Base-by-base conservation (phyloP, 805 yeast genomes). In the Dipodascopsis tothii region DNA sequence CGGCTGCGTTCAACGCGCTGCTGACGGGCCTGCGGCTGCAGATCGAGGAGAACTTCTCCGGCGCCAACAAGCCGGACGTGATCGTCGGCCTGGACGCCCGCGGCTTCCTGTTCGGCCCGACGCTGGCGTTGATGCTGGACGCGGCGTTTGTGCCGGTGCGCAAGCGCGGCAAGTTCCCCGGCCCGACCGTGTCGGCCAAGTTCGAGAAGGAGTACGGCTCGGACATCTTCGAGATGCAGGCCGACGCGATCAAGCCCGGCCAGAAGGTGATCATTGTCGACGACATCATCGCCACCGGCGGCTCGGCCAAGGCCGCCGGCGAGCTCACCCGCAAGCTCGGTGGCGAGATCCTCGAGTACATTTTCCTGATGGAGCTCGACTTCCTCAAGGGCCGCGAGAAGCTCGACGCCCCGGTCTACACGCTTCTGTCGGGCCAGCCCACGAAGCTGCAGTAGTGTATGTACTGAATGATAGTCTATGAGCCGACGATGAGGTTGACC, bases 271-370 rank as follows among this genome's bases (percentile, higher is more conserved):
- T 90, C 32, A 74, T 92, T 53, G 94, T 92, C 32, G 99, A 92
- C 66, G 99, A 92, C 61, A 87, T 92, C 58, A 82, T 92, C 62
- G 98, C 98, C 39, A 92, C 98, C 32, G 54, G 97, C 51, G 99
- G 99, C 33, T 82, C 94, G 56, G 98, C 98, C 21, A 67, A 69
- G 44, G 96, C 94, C 47, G 97, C 97, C 34, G 96, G 95, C 47
- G 81, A 85, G 60, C 74, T 92, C 53, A 82, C 86, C 40, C 60
- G 62, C 54, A 68, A 74, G 63, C 72, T 80, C 49, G 78, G 80
- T 44, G 95, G 81, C 49, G 74, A 80, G 47, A 74, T 88, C 42
- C 62, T 81, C 41, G 95, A 87, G 67, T 92, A 78, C 64, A 69
- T 81, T 52, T 92, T 92, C 61, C 85, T 92, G 37, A 78, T 92